Evolutionary conservation across 768 basidiomycete species (phyloP).

Genomic region (Suillus paluster): DNA sequence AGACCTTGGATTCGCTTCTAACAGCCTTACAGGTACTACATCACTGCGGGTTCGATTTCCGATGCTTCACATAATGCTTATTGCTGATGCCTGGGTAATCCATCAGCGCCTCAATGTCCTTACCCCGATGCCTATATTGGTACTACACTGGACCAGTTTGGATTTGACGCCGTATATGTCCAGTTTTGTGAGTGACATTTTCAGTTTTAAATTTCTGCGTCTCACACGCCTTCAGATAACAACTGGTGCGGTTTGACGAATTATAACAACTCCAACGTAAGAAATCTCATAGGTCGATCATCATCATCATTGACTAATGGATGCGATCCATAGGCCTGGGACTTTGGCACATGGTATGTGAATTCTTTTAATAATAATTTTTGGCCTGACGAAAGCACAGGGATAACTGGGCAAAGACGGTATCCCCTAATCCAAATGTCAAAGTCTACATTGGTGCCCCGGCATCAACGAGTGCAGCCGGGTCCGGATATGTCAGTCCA

Average conservation of each 20-base stretch:
- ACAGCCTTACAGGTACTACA: conserved; percentile 40
- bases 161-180: conserved; percentile 55
- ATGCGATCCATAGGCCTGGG: conserved; percentile 45
- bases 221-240: conserved; percentile 43
- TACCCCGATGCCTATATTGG: conserved; percentile 52
- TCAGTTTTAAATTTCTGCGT: neutral
- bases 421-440: conserved; percentile 48
- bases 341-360: conserved; percentile 44
- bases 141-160: conserved; percentile 44
- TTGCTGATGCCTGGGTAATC: conserved; percentile 3
- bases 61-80: neutral
- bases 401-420: conserved; percentile 50
- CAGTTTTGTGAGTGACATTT: conserved; percentile 44
- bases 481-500: conserved; percentile 44
- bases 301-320: neutral
- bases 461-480: conserved; percentile 43
- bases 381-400: conserved; percentile 26
- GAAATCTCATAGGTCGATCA: conserved; percentile 9
- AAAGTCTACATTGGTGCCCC: conserved; percentile 56
- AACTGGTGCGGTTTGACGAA: conserved; percentile 46
- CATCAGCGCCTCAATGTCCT: conserved; percentile 47
- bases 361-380: neutral
- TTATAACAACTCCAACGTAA: conserved; percentile 47
- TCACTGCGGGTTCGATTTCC: conserved; percentile 42
- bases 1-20: conserved; percentile 4